phyloP scores from a whole-genome alignment of 208 protist genomes.

The Herpetomonas samuelpessoai region DNA sequence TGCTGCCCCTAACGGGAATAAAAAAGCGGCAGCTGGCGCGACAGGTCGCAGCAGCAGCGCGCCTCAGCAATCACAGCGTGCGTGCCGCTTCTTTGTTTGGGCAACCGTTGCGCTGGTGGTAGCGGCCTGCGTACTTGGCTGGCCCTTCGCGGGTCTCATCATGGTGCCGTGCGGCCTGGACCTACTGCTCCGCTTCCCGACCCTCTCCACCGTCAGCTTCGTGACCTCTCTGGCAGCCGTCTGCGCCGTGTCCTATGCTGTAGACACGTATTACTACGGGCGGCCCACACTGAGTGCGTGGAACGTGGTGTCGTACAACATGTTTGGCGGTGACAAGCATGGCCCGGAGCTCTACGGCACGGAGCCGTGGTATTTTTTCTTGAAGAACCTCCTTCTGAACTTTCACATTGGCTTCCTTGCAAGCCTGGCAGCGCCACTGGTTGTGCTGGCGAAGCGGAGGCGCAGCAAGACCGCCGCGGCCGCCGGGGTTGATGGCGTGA shows the following conservation, averaged over 20 bases:
- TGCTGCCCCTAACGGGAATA: not conserved
- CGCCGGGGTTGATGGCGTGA: constrained; percentile 1
- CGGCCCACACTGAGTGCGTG: constrained; percentile 29
- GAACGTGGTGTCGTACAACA: constrained; percentile 74
- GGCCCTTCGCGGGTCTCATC: constrained; percentile 90
- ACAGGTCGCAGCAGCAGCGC: too few species aligned
- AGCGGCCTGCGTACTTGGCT: constrained; percentile 65
- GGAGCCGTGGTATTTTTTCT: constrained; percentile 92
- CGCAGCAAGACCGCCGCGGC: not conserved
- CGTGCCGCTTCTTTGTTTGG: constrained; percentile 18
- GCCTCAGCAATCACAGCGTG: not conserved
- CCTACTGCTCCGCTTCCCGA: constrained; percentile 48
- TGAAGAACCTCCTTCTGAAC: constrained; percentile 93
- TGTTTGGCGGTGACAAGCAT: constrained; percentile 38
- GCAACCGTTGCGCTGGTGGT: constrained; percentile 46
- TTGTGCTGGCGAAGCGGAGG: constrained; percentile 21
- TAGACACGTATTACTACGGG: constrained; percentile 61
- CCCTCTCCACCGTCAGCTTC: constrained; percentile 17
- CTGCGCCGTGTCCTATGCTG: constrained; percentile 10
- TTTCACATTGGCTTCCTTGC: constrained; percentile 91
- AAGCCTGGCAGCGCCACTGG: constrained; percentile 35
- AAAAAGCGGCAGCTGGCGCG: not conserved
- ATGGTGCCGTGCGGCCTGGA: constrained; percentile 78
- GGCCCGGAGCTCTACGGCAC: constrained; percentile 90
- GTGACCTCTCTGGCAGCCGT: constrained; percentile 21